Conservation (phyloP, 768 basidiomycete genomes). For the Mycena epipterygia region DNA sequence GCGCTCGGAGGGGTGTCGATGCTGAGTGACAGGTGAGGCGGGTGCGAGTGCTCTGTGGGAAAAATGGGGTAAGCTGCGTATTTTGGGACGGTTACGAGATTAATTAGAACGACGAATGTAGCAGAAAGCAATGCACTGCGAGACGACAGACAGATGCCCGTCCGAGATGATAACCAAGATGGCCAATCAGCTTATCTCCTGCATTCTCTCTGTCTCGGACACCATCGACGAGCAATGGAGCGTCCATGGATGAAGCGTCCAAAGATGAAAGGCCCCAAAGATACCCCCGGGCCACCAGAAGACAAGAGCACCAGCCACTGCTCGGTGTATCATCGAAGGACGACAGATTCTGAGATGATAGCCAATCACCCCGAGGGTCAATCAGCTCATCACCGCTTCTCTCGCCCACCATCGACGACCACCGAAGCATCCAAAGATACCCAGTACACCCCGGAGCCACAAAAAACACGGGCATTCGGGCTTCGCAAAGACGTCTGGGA, state of each 20-base stretch:
- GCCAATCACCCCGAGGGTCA: not conserved
- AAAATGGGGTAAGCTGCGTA: not conserved
- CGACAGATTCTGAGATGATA: not conserved
- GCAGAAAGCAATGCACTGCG: no score
- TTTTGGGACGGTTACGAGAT: constrained; percentile 30
- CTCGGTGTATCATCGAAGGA: not conserved
- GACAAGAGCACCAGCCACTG: not conserved
- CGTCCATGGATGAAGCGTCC: no score
- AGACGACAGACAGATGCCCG: no score
- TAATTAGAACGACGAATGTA: not conserved
- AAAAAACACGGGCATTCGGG: no score
- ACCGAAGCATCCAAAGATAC: not conserved
- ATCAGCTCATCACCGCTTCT: not conserved
- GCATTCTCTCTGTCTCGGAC: no score
- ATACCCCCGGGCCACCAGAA: no score
- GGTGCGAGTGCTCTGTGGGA: constrained; percentile 28
- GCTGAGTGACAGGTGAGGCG: constrained; percentile 50
- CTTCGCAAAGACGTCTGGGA: no score
- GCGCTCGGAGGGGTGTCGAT: constrained; percentile 59
- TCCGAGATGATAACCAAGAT: no score
- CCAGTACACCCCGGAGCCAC: no score
- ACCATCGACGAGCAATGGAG: no score
- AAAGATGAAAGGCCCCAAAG: no score
- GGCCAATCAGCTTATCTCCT: no score
- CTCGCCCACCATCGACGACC: not conserved